phyloP scores from a whole-genome alignment of 345 rosid genomes.

The Alliaria petiolata region DNA sequence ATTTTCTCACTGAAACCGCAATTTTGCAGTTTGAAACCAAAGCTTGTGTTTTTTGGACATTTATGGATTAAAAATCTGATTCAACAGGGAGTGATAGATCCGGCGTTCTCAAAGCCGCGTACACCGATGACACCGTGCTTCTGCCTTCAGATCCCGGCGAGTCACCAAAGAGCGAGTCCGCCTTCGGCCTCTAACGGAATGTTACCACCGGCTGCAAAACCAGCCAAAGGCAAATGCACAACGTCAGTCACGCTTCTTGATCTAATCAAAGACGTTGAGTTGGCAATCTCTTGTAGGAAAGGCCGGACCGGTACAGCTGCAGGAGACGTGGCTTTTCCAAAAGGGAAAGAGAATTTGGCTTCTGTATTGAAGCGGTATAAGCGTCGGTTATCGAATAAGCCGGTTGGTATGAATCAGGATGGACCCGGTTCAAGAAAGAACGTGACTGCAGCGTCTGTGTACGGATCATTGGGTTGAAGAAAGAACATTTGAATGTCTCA shows the following conservation, averaged over 20 bases:
- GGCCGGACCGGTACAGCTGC: constrained; percentile 95
- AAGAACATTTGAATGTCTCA: neutral
- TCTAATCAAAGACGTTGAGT: constrained; percentile 82
- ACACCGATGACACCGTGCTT: constrained; percentile 73
- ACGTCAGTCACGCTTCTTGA: constrained; percentile 64
- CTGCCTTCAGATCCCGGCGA: constrained; percentile 65
- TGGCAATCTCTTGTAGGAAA: constrained; percentile 80
- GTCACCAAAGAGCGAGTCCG: constrained; percentile 54
- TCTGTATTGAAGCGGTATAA: constrained; percentile 96
- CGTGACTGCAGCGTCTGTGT: constrained; percentile 7
- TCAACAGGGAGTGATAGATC: constrained; percentile 78
- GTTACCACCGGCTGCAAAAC: constrained; percentile 70
- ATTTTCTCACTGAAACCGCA: too few relatives aligned
- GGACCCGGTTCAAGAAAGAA: constrained; percentile 46
- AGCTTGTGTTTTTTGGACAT: constrained; percentile 5
- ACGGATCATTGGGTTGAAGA: constrained; percentile 28
- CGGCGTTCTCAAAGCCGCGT: constrained; percentile 76
- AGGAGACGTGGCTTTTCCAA: constrained; percentile 95
- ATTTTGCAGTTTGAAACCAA: neutral
- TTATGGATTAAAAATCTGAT: neutral
- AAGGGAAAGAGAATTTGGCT: constrained; percentile 92
- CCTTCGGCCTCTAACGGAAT: constrained; percentile 57
- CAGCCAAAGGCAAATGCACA: constrained; percentile 78
- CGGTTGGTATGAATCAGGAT: constrained; percentile 32
- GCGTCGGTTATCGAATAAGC: constrained; percentile 68